A percentile compares a stretch with the other conserved stretches of the same genome.
Evolutionary conservation across 306 rosid species (phyloP).

Genomic region (Lagenaria siceraria): DNA sequence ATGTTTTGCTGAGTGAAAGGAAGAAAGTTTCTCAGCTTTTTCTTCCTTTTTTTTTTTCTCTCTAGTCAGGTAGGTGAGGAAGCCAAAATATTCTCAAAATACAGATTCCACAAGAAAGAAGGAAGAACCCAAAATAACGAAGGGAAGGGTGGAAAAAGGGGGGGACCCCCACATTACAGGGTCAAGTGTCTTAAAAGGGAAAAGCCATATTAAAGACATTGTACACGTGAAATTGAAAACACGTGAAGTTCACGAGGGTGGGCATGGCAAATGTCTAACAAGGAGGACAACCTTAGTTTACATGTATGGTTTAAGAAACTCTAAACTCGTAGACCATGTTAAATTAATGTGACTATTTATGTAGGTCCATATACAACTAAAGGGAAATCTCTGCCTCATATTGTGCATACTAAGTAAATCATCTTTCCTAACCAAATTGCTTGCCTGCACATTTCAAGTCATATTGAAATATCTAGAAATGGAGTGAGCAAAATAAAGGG

Average conservation of each 20-base stretch:
- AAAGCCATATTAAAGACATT: neutral
- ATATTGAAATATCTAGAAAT: neutral
- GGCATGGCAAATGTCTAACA: slow-evolving; percentile 2
- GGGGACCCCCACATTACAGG: neutral
- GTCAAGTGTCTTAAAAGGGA: neutral
- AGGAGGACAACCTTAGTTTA: slow-evolving; percentile 4
- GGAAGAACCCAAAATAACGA: neutral
- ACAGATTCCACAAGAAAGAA: neutral
- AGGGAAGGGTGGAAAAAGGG: neutral
- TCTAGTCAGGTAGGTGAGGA: slow-evolving; percentile 1
- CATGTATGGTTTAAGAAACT: neutral
- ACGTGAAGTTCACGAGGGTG: neutral
- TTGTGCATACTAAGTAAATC: neutral
- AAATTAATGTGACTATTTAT: neutral
- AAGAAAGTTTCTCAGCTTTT: neutral
- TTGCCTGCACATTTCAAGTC: neutral
- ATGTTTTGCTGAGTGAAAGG: too few relatives aligned
- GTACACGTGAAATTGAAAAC: slow-evolving; percentile 2
- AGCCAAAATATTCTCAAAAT: neutral
- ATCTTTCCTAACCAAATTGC: neutral
- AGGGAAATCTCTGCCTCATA: neutral
- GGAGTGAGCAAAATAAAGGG: neutral
- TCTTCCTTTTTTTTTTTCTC: neutral
- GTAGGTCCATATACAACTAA: neutral
- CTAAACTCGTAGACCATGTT: neutral